phyloP scores from a whole-genome alignment of 768 basidiomycete species.

The Boletus sensibilis region DNA sequence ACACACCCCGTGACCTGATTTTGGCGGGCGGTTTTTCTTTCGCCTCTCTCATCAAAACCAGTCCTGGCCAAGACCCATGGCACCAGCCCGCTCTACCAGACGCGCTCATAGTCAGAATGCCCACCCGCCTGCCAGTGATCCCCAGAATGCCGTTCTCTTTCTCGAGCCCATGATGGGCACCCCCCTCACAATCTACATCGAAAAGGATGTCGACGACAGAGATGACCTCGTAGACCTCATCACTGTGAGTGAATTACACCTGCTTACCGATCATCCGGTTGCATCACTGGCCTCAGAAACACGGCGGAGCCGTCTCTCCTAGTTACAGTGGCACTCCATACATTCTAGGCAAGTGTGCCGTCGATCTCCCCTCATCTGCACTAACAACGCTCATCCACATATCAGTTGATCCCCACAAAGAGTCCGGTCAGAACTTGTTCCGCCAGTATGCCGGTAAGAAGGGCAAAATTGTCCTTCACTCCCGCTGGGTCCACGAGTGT shows the following conservation, averaged over 20 bases:
- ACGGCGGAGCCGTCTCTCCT: conserved; percentile 71
- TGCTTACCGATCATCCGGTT: not conserved
- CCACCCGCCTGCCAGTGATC: conserved; percentile 31
- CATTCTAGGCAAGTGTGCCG: conserved; percentile 61
- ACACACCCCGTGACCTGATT: conserved; percentile 20
- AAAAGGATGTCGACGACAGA: conserved; percentile 75
- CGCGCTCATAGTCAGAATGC: conserved; percentile 41
- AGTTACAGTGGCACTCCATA: conserved; percentile 79
- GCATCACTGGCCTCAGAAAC: conserved; percentile 47
- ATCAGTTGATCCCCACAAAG: conserved; percentile 74
- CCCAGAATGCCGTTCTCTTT: conserved; percentile 53
- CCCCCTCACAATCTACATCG: conserved; percentile 72
- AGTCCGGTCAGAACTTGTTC: conserved; percentile 78
- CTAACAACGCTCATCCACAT: conserved; percentile 1
- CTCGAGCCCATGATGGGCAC: conserved; percentile 81
- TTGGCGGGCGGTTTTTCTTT: conserved; percentile 14
- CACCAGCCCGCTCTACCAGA: conserved; percentile 67
- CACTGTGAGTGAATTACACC: conserved; percentile 47
- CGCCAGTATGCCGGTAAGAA: conserved; percentile 79
- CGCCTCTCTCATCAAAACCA: conserved; percentile 25
- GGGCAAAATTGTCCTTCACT: conserved; percentile 71
- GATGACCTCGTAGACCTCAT: conserved; percentile 63
- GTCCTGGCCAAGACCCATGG: conserved; percentile 66
- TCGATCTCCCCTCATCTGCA: conserved; percentile 1
- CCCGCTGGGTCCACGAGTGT: conserved; percentile 77